These are phyloP conservation scores for Mycena olivaceomarginata DNA, from an alignment of 768 basidiomycete species.

Conservation along the genomic window DNA sequence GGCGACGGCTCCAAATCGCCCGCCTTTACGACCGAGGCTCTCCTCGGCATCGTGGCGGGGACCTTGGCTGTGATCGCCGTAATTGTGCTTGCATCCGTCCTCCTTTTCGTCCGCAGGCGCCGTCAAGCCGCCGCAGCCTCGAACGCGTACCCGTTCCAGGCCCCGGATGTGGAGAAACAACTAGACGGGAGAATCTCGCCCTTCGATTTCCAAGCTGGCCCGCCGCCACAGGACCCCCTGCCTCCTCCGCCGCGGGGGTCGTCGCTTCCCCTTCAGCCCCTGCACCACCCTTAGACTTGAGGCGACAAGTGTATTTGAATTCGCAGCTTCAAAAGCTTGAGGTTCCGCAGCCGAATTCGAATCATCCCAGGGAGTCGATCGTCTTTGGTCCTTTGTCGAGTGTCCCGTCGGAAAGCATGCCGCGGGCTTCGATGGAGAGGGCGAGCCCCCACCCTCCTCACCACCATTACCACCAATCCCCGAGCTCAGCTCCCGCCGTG, in stretches of 20 bases:
- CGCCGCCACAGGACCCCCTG: not conserved
- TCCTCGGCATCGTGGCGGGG: slow-evolving; percentile 38
- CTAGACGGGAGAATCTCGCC: slow-evolving; percentile 31
- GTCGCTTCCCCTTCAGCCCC: not conserved
- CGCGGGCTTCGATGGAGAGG: not conserved
- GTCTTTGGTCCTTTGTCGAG: slow-evolving; percentile 36
- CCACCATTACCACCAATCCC: slow-evolving; percentile 16
- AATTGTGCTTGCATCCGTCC: slow-evolving; percentile 31
- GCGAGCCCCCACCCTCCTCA: not conserved
- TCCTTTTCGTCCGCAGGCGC: slow-evolving; percentile 35
- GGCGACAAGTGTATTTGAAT: slow-evolving; percentile 34
- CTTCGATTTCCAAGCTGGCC: slow-evolving; percentile 11
- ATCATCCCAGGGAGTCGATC: slow-evolving; percentile 11
- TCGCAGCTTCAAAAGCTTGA: slow-evolving; percentile 34
- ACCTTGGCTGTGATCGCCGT: slow-evolving; percentile 35
- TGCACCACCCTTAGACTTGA: not conserved
- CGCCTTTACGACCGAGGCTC: not conserved
- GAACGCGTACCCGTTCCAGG: slow-evolving; percentile 18
- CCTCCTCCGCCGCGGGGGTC: not conserved
- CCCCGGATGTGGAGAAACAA: slow-evolving; percentile 36
- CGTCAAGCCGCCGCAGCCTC: slow-evolving; percentile 8
- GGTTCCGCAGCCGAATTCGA: not conserved
- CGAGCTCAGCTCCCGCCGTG: slow-evolving; percentile 27
- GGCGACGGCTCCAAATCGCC: not conserved
- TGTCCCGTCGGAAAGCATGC: slow-evolving; percentile 34